Evolutionary conservation across 805 yeast genomes (phyloP).

Genomic region (Candida railenensis): DNA sequence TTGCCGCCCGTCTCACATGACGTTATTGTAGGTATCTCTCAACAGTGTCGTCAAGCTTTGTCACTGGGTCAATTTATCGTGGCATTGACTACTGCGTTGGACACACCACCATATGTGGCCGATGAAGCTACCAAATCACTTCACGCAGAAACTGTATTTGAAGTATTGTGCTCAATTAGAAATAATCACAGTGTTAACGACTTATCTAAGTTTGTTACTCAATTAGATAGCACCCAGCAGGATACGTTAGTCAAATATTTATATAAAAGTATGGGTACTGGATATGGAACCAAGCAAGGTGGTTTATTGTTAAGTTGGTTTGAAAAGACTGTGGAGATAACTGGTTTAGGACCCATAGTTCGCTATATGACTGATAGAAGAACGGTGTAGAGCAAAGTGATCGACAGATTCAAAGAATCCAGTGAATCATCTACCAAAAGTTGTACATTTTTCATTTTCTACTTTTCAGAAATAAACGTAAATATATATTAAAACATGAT

Average conservation of each 20-base stretch:
- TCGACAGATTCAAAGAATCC: no score
- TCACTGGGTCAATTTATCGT: slow-evolving; percentile 70
- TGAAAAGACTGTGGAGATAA: slow-evolving; percentile 78
- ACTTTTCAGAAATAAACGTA: not conserved
- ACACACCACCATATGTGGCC: slow-evolving; percentile 82
- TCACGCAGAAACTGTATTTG: slow-evolving; percentile 55
- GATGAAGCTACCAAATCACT: slow-evolving; percentile 52
- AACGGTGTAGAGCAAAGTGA: slow-evolving; percentile 46
- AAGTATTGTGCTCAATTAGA: slow-evolving; percentile 52
- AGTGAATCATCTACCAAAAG: no score
- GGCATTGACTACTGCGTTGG: slow-evolving; percentile 64
- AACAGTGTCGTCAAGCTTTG: slow-evolving; percentile 59
- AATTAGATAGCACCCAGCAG: slow-evolving; percentile 62
- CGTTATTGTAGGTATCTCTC: slow-evolving; percentile 55
- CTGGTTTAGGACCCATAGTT: slow-evolving; percentile 88
- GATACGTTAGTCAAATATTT: slow-evolving; percentile 80
- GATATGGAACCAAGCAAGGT: slow-evolving; percentile 81
- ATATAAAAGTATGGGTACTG: slow-evolving; percentile 78
- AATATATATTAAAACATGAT: slow-evolving; percentile 1
- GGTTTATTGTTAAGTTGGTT: slow-evolving; percentile 88
- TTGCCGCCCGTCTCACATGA: slow-evolving; percentile 41
- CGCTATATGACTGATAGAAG: slow-evolving; percentile 85
- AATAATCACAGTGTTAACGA: slow-evolving; percentile 66
- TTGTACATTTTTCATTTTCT: no score
- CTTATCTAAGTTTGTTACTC: slow-evolving; percentile 57